Evolutionary conservation across 1,284 basidiomycete species (phyloP), one percentile per base, ranked within the genome.

Genomic region (Tetrapyrgos nigripes): DNA sequence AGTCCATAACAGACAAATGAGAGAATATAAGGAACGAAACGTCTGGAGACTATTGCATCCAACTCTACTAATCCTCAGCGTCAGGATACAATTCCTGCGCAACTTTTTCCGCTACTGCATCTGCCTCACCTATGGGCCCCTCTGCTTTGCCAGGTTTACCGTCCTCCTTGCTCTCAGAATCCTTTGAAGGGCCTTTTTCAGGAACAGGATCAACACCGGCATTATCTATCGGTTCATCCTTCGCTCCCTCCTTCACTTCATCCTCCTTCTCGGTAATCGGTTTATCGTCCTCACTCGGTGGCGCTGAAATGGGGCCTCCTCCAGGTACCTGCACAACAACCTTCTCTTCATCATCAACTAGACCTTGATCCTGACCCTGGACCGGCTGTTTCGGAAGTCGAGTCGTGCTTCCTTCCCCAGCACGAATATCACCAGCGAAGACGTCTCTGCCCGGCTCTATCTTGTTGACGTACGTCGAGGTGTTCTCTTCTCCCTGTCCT

Each of bases 381-480:
- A 66, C 65, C 28, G 60, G 66, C 21, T 63, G 62, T 6, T 62
- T 47, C 44, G 63, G 57, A 23, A 60, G 37, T 46, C 61, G 43
- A 11, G 62, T 55, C 43, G 70, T 68, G 57, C 78, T 81, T 68
- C 77, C 76, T 60, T 73, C 73, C 19, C 77, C 76, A 40, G 70
- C 73, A 24, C 66, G 73, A 8, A 67, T 72, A 19, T 76, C 70
- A 10, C 74, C 79, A 0, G 76, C 87, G 67, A 92, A 92, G 56
- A 91, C 77, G 65, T 92, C 85, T 10, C 74, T 78, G 0, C 89
- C 89, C 3, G 90, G 90, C 64, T 90, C 88, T 0, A 87, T 74
- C 63, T 83, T 81, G 28, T 79, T 83, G 23, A 79, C 71, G 8
- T 78, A 73, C 9, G 83, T 67, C 0, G 73, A 72, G 2, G 84